Conservation (phyloP, 208 protist genomes). For the Dictyostelium gargantuum region DNA sequence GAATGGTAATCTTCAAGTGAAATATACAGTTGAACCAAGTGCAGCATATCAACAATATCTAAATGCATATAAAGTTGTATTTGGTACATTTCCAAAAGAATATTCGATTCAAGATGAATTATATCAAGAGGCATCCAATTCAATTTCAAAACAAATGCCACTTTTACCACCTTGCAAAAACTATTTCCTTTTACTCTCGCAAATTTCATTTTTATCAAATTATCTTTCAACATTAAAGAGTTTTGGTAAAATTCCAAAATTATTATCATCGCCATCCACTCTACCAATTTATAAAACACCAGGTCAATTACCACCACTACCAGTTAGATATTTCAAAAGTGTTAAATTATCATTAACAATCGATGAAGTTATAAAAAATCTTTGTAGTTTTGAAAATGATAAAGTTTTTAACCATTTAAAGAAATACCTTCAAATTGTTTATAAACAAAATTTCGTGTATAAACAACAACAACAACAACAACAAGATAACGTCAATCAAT, state of each 20-base stretch:
- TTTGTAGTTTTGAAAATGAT: neutral
- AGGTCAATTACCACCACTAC: neutral
- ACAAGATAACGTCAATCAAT: neutral
- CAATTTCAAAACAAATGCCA: slow-evolving; percentile 17
- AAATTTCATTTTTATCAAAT: slow-evolving; percentile 17
- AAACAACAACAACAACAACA: neutral
- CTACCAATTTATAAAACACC: neutral
- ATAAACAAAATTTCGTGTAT: neutral
- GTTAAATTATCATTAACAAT: slow-evolving; percentile 2
- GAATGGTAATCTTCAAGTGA: neutral
- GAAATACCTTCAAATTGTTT: neutral
- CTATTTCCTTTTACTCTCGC: neutral
- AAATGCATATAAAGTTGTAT: neutral
- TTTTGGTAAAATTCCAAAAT: neutral
- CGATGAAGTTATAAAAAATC: neutral
- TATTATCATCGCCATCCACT: neutral
- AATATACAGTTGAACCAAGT: slow-evolving; percentile 19
- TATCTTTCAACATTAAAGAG: neutral
- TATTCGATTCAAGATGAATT: neutral
- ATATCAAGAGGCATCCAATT: neutral
- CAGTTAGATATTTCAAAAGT: slow-evolving; percentile 1
- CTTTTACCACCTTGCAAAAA: neutral
- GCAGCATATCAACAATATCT: neutral
- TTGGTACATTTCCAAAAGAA: neutral
- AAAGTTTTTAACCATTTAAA: neutral